Conservation (phyloP, 495 filamentous ascomycete species). For the Apodospora peruviana region DNA sequence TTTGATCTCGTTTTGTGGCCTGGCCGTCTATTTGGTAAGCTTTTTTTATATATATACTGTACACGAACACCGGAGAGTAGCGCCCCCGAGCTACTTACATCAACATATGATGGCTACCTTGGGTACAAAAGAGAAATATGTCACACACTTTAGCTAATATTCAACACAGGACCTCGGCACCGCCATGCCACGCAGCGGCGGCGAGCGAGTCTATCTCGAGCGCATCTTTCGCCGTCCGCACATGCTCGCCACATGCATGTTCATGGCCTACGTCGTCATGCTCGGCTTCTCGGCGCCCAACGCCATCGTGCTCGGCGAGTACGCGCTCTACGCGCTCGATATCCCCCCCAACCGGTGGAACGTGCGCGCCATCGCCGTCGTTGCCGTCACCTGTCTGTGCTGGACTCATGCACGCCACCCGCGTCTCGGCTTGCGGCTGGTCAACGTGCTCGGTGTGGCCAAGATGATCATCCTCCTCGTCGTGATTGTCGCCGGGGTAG, state of each 20-base stretch:
- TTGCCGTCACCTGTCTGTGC: constrained; percentile 41
- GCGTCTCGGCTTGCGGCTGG: constrained; percentile 58
- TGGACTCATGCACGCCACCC: constrained; percentile 52
- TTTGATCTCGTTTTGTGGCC: constrained; percentile 30
- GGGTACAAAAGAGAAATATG: too few relatives aligned
- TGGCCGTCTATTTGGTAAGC: constrained; percentile 43
- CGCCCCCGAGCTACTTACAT: too few relatives aligned
- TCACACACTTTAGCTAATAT: too few relatives aligned
- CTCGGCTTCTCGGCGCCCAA: constrained; percentile 53
- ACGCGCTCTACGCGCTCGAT: constrained; percentile 55
- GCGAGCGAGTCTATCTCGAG: constrained; percentile 59
- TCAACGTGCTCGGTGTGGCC: constrained; percentile 58
- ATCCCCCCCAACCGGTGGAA: constrained; percentile 51
- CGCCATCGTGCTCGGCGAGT: constrained; percentile 62
- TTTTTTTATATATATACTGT: too few relatives aligned
- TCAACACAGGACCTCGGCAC: constrained; percentile 46
- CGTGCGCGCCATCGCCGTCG: constrained; percentile 54
- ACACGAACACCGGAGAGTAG: too few relatives aligned
- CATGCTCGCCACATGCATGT: constrained; percentile 57
- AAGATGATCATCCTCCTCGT: constrained; percentile 61
- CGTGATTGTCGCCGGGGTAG: constrained; percentile 57
- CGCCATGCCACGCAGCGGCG: constrained; percentile 44
- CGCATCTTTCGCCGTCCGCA: constrained; percentile 55
- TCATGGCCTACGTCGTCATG: constrained; percentile 52
- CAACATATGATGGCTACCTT: too few relatives aligned